Conservation (phyloP, 75 land plant species). For the Chamaecyparis obtusa region DNA sequence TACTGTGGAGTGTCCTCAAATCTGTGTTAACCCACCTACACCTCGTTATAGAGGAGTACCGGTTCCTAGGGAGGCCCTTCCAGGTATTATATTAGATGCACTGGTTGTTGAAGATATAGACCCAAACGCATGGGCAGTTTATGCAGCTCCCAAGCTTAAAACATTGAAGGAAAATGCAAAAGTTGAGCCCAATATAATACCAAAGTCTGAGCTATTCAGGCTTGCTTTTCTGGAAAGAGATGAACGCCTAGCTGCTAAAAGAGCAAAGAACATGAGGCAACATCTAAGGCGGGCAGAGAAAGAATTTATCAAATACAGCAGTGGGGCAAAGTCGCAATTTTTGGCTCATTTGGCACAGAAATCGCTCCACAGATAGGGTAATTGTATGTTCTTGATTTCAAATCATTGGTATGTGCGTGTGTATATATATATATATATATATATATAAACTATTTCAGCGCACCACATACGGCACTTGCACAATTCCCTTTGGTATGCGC, state of each 20-base stretch:
- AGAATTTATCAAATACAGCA: constrained; percentile 54
- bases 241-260: constrained; percentile 85
- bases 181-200: constrained; percentile 28
- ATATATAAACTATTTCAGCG: neutral
- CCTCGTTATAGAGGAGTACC: constrained; percentile 26
- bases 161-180: neutral
- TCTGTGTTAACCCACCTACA: constrained; percentile 68
- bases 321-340: constrained; percentile 65
- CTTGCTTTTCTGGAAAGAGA: constrained; percentile 91
- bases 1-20: constrained; percentile 71
- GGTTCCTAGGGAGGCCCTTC: constrained; percentile 72
- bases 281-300: constrained; percentile 80
- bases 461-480: neutral
- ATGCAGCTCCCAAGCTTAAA: constrained; percentile 15
- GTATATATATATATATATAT: neutral
- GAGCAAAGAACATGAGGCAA: constrained; percentile 96
- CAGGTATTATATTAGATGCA: constrained; percentile 52
- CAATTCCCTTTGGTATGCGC: neutral
- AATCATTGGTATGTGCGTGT: neutral
- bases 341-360: constrained; percentile 63
- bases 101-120: constrained; percentile 62
- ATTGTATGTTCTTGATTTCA: neutral
- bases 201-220: constrained; percentile 83
- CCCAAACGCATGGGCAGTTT: constrained; percentile 72
- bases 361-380: constrained; percentile 22